Evolutionary conservation across 108 stramenopile species (phyloP).

Genomic region (Discostella stelligeroides): DNA sequence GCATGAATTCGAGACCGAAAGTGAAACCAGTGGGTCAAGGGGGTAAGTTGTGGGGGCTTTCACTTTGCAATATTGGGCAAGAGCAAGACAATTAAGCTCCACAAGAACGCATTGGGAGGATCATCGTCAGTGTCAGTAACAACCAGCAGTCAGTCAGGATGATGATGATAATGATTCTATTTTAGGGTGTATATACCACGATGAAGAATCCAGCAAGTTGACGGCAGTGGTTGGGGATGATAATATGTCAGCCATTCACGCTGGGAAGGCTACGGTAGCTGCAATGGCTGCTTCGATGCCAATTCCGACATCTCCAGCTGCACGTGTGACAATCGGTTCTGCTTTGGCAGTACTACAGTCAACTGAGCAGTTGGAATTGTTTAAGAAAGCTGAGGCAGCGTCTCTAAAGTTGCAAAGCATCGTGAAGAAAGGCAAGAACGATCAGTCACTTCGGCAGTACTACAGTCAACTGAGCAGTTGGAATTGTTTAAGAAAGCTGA

Average conservation of each 20-base stretch:
- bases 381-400: too few relatives aligned
- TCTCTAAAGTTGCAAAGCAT: too few relatives aligned
- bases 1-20: slow-evolving; percentile 40
- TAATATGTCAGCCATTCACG: not conserved
- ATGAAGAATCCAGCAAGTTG: slow-evolving; percentile 6
- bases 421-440: too few relatives aligned
- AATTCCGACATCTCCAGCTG: not conserved
- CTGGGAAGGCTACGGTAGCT: not conserved
- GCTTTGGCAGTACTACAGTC: too few relatives aligned
- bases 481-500: too few relatives aligned
- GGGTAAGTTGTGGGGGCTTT: slow-evolving; percentile 19
- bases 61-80: slow-evolving; percentile 37
- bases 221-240: not conserved
- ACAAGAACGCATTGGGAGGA: not conserved
- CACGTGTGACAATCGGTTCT: slow-evolving; percentile 18
- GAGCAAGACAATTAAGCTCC: slow-evolving; percentile 21
- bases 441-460: too few relatives aligned
- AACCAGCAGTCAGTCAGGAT: slow-evolving; percentile 1
- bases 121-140: not conserved
- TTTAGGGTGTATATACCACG: slow-evolving; percentile 31
- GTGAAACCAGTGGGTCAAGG: slow-evolving; percentile 33
- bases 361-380: too few relatives aligned
- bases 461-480: too few relatives aligned
- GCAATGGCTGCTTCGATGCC: not conserved
- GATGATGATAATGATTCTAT: slow-evolving; percentile 52